A percentile compares a stretch with the other conserved stretches of the same genome.
Evolutionary conservation across 176 grass and related monocot species (phyloP).

Genomic region (Stipa capillata): DNA sequence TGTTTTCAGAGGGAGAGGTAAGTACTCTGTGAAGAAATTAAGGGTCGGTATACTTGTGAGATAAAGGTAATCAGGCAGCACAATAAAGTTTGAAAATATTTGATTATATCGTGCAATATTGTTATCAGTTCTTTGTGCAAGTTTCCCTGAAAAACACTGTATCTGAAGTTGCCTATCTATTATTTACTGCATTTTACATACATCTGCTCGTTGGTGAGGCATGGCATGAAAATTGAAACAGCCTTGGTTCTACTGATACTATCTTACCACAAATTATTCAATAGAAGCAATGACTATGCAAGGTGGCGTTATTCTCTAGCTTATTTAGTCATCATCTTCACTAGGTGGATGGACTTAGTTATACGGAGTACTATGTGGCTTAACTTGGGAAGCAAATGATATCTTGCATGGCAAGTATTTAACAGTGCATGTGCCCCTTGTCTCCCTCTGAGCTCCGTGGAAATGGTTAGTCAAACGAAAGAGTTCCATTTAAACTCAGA

Average conservation of each 20-base stretch:
- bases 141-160: neutral
- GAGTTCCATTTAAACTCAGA: slow-evolving; percentile 4
- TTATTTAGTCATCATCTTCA: neutral
- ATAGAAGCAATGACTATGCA: neutral
- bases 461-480: slow-evolving; percentile 40
- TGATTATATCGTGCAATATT: neutral
- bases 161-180: neutral
- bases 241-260: neutral
- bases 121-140: neutral
- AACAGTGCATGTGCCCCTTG: slow-evolving; percentile 38
- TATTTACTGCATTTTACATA: neutral
- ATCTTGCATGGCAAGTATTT: slow-evolving; percentile 31
- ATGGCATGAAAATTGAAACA: too few species aligned
- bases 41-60: slow-evolving; percentile 44
- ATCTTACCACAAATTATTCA: neutral
- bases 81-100: slow-evolving; percentile 31
- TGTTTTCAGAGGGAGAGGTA: slow-evolving; percentile 17
- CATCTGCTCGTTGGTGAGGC: too few species aligned
- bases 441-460: slow-evolving; percentile 24
- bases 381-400: slow-evolving; percentile 27
- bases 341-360: neutral
- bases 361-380: neutral
- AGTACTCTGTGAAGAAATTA: slow-evolving; percentile 23
- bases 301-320: too few species aligned
- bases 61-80: slow-evolving; percentile 27